Evolutionary conservation across 176 grass and related monocot species (phyloP).

Genomic region (Pontederia crassipes): DNA sequence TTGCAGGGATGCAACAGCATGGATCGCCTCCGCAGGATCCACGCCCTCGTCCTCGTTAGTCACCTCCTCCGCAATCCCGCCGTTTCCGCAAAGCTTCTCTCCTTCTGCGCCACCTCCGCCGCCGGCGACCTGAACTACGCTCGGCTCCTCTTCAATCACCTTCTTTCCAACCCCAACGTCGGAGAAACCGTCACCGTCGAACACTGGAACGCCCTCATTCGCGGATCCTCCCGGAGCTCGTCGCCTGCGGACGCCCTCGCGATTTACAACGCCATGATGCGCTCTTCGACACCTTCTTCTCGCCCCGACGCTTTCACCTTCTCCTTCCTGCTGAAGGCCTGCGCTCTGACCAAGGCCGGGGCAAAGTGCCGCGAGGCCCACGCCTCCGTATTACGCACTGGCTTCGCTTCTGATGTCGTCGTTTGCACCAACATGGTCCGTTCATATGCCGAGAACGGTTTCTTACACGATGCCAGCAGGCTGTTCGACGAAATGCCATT

Average conservation of each 20-base stretch:
- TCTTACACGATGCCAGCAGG: not conserved
- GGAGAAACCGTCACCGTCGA: too few species aligned
- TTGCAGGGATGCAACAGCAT: constrained; percentile 10
- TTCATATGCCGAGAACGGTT: constrained; percentile 1
- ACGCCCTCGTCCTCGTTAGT: constrained; percentile 34
- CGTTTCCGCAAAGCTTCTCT: constrained; percentile 39
- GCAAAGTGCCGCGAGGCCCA: constrained; percentile 19
- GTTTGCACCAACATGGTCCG: constrained; percentile 15
- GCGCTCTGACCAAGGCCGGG: not conserved
- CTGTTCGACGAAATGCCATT: constrained; percentile 23
- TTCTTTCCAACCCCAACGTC: not conserved
- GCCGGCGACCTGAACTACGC: constrained; percentile 32
- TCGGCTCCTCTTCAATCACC: constrained; percentile 16
- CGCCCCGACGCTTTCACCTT: constrained; percentile 21
- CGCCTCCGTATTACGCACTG: constrained; percentile 10
- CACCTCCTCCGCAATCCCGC: constrained; percentile 23
- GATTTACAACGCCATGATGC: constrained; percentile 6
- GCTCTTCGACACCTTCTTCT: not conserved
- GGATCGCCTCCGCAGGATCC: constrained; percentile 30
- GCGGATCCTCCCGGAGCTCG: not conserved
- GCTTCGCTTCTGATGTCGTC: constrained; percentile 9
- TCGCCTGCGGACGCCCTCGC: not conserved
- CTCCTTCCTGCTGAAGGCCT: constrained; percentile 26
- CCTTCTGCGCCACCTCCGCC: constrained; percentile 31
- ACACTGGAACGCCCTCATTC: constrained; percentile 18